Base-by-base conservation (phyloP, 306 rosid species). In the Cucumis hystrix region DNA sequence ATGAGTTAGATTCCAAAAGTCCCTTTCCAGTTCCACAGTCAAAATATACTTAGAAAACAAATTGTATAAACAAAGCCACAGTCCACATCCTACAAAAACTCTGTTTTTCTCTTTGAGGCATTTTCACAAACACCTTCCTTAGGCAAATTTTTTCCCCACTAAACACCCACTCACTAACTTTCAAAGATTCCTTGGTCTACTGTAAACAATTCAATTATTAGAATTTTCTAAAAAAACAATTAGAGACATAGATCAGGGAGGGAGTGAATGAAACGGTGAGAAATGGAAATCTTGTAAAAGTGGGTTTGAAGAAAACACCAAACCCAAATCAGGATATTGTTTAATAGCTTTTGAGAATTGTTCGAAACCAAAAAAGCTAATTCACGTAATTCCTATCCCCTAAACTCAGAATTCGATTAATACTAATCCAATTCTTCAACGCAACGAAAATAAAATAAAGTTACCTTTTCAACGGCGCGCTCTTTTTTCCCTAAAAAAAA, bases 101-200 rank as follows among this genome's bases (percentile, higher is more conserved):
- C 7, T 71, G 20, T 25, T 71, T 70, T 71, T 71, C 58, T 70
- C 57, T 69, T 13, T 21, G 7, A 9, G 39, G 14, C 75, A 69
- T 69, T 69, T 69, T 21, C 75, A 69, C 75, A 69, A 69, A 69
- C 75, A 69, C 20, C 20, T 69, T 69, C 75, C 58, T 21, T 69
- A 43, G 58, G 1, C 21, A 12, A 11, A 68, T 10, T n/a, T 68
- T 68, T 21, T 1, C 47, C 12, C 54, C 9, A 4, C 16, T 18
- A 1, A 10, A 40, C 52, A 16, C 5, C 25, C 6, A 10, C 18
- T 11, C 74, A 10, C 74, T 9, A 40, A 66, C 7, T 67, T 20
- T 43, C 56, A 68, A 68, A 10, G 56, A 30, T 65, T 65, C 7
- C 51, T 37, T 43, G 56, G 6, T 41, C 20, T 68, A 6, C 37